These are phyloP conservation scores for Triticum urartu DNA, from an alignment of 176 grass and related monocot species.

Conservation along the genomic window DNA sequence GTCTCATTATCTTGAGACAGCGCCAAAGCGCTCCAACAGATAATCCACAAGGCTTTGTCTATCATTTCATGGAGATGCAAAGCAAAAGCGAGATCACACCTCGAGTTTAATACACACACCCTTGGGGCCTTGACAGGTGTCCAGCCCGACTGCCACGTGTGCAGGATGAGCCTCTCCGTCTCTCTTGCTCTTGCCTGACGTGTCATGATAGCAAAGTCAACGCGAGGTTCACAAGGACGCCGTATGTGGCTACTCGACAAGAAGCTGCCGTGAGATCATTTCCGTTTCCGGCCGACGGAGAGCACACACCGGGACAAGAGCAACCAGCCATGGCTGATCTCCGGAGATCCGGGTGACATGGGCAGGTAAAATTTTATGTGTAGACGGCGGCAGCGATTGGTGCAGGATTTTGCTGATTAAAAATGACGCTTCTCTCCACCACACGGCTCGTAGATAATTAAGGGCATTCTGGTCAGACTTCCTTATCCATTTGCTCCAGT, in stretches of 20 bases:
- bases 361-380: background rate
- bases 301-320: too few relatives aligned
- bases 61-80: too few relatives aligned
- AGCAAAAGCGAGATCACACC: too few relatives aligned
- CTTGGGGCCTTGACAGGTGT: background rate
- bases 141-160: constrained; percentile 1
- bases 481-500: background rate
- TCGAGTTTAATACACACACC: too few relatives aligned
- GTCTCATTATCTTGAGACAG: too few relatives aligned
- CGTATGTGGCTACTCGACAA: too few relatives aligned
- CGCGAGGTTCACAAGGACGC: background rate
- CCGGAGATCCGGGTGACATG: background rate
- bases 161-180: background rate
- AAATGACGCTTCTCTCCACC: background rate
- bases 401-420: background rate
- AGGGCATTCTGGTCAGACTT: background rate
- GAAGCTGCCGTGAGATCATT: too few relatives aligned
- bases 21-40: too few relatives aligned
- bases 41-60: too few relatives aligned
- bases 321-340: background rate
- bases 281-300: background rate
- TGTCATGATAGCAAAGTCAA: background rate
- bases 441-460: background rate
- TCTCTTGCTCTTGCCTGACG: background rate
- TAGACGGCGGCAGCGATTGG: background rate